Evolutionary conservation across 176 grass and related monocot genomes (phyloP).

Genomic region (Oryza longistaminata): DNA sequence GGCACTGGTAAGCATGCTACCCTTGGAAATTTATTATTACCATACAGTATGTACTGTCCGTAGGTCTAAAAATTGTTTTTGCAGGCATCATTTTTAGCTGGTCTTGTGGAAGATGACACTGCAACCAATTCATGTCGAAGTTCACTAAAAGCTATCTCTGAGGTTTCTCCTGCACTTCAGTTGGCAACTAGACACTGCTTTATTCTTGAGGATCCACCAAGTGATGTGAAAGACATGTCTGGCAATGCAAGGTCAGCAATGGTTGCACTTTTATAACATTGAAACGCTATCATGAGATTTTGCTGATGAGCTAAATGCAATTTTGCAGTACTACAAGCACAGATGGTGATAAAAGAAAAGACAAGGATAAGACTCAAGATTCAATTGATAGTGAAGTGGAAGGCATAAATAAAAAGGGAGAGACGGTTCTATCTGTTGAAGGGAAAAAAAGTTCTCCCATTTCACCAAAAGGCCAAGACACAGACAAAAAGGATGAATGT

Average conservation of each 20-base stretch:
- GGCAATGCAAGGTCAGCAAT: constrained; percentile 54
- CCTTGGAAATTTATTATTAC: background rate
- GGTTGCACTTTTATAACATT: constrained; percentile 26
- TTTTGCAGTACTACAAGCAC: constrained; percentile 50
- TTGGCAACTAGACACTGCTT: constrained; percentile 94
- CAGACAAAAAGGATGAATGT: constrained; percentile 39
- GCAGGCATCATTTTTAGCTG: constrained; percentile 85
- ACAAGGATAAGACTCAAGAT: constrained; percentile 32
- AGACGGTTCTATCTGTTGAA: constrained; percentile 40
- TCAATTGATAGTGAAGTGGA: constrained; percentile 47
- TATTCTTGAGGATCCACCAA: constrained; percentile 86
- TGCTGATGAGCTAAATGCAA: constrained; percentile 39
- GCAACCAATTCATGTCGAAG: constrained; percentile 66
- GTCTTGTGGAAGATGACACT: constrained; percentile 68
- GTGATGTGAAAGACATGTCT: constrained; percentile 53
- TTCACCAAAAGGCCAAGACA: constrained; percentile 40
- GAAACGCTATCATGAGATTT: constrained; percentile 17
- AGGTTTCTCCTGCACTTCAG: constrained; percentile 76
- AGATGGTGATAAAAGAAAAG: constrained; percentile 55
- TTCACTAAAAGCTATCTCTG: constrained; percentile 91
- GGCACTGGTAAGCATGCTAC: constrained; percentile 67
- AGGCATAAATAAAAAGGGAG: constrained; percentile 39
- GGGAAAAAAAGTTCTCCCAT: constrained; percentile 43
- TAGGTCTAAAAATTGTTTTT: constrained; percentile 41
- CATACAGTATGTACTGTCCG: constrained; percentile 11